These are phyloP conservation scores for Phoenix roebelenii DNA, from an alignment of 176 grass and related monocot species.

Conservation along the genomic window DNA sequence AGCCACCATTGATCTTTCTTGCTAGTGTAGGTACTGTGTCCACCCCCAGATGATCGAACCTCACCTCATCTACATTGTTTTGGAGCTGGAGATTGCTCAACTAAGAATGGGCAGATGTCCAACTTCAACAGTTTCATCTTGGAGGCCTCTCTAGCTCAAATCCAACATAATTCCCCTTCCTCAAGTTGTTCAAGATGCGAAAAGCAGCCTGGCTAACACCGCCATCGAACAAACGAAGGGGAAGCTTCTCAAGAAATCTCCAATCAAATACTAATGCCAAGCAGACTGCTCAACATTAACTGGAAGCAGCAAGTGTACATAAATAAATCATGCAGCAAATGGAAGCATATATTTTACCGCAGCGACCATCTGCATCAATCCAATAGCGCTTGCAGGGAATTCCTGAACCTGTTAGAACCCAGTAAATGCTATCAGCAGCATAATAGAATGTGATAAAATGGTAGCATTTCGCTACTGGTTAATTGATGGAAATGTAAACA, in stretches of 20 bases:
- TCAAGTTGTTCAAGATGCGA: slow-evolving; percentile 64
- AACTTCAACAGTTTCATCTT: slow-evolving; percentile 22
- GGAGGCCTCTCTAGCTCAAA: slow-evolving; percentile 82
- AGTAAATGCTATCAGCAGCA: not conserved
- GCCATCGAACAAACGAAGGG: slow-evolving; percentile 63
- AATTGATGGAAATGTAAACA: too few species aligned
- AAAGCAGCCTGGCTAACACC: slow-evolving; percentile 72
- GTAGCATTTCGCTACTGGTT: too few species aligned
- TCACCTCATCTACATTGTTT: too few species aligned
- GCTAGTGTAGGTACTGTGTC: too few species aligned
- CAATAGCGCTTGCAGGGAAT: slow-evolving; percentile 56
- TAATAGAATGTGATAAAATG: too few species aligned
- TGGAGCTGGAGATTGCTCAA: too few species aligned
- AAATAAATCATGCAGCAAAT: slow-evolving; percentile 9
- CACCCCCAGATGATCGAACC: too few species aligned
- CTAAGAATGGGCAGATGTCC: too few species aligned
- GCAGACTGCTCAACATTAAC: too few species aligned
- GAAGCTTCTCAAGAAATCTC: slow-evolving; percentile 79
- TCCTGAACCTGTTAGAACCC: slow-evolving; percentile 45
- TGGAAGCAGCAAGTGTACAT: too few species aligned
- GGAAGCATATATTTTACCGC: slow-evolving; percentile 56
- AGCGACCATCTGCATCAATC: slow-evolving; percentile 57
- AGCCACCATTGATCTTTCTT: too few species aligned
- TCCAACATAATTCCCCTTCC: slow-evolving; percentile 88
- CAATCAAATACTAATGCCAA: slow-evolving; percentile 2